Evolutionary conservation across 2,329 filamentous ascomycete species (phyloP).

Genomic region (Pleomassaria siparia): DNA sequence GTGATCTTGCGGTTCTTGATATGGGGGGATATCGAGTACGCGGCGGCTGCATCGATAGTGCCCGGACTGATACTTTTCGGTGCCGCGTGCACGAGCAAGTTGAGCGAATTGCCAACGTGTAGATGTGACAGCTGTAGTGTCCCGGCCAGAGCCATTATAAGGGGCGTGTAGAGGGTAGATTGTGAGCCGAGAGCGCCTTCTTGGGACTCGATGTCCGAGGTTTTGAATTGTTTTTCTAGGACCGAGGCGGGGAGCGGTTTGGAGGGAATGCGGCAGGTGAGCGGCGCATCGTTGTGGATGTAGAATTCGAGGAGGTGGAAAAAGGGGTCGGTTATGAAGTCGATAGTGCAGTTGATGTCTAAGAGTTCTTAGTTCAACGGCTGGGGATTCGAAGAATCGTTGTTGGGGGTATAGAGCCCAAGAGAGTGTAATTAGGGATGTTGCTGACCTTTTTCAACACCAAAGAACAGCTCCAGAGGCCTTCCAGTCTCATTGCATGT

Average conservation of each 20-base stretch:
- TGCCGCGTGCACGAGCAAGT: slow-evolving; percentile 78
- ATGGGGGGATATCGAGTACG: slow-evolving; percentile 76
- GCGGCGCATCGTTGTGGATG: slow-evolving; percentile 91
- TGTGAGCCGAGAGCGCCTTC: slow-evolving; percentile 39
- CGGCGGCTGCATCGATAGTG: slow-evolving; percentile 82
- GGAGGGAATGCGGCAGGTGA: slow-evolving; percentile 85
- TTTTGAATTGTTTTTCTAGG: slow-evolving; percentile 31
- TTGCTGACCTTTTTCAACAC: slow-evolving; percentile 62
- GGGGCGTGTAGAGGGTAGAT: slow-evolving; percentile 65
- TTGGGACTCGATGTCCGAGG: slow-evolving; percentile 43
- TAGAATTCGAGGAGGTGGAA: slow-evolving; percentile 95
- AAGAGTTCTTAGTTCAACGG: too few relatives aligned
- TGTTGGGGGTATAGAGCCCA: not conserved
- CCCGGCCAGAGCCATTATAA: slow-evolving; percentile 86
- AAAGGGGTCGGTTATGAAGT: slow-evolving; percentile 74
- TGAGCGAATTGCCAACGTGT: slow-evolving; percentile 86
- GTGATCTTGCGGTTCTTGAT: slow-evolving; percentile 65
- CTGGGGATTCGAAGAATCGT: too few relatives aligned
- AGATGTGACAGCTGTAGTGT: slow-evolving; percentile 87
- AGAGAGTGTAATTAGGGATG: not conserved
- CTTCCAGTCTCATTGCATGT: slow-evolving; percentile 83
- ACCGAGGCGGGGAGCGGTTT: slow-evolving; percentile 60
- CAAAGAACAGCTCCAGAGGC: slow-evolving; percentile 84
- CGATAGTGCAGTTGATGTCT: slow-evolving; percentile 82
- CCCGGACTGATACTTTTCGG: slow-evolving; percentile 58